phyloP scores from a whole-genome alignment of 2,329 filamentous ascomycete genomes.

The Rhytidhysteron rufulum region DNA sequence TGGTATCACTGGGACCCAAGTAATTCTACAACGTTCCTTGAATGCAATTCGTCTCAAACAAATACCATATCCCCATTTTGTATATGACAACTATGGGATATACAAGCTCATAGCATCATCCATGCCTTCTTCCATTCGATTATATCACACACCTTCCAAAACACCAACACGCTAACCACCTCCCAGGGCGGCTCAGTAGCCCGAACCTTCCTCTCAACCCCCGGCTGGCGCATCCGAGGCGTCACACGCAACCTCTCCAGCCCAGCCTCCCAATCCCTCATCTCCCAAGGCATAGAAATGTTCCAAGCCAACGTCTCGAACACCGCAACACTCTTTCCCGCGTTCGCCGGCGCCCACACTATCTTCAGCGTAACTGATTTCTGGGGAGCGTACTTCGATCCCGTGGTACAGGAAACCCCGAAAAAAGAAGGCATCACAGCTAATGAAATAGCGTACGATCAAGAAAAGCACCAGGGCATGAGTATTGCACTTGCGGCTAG shows the following conservation, averaged over 20 bases:
- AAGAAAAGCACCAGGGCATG: constrained; percentile 22
- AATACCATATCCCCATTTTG: too few relatives aligned
- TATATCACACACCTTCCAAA: too few relatives aligned
- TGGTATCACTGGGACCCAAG: background rate
- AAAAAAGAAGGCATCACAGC: background rate
- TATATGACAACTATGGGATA: too few relatives aligned
- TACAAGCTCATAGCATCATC: too few relatives aligned
- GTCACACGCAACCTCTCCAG: constrained; percentile 41
- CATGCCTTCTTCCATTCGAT: too few relatives aligned
- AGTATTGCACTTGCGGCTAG: constrained; percentile 36
- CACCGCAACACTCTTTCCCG: constrained; percentile 21
- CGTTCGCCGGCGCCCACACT: constrained; percentile 32
- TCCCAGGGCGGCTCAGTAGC: constrained; percentile 53
- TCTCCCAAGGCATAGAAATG: constrained; percentile 28
- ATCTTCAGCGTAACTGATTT: constrained; percentile 37
- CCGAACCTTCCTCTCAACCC: constrained; percentile 15
- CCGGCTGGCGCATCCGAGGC: constrained; percentile 15
- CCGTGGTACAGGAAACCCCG: background rate
- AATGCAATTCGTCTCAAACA: too few relatives aligned
- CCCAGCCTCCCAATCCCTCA: constrained; percentile 24
- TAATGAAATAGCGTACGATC: background rate
- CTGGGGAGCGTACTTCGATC: constrained; percentile 5
- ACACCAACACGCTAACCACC: too few relatives aligned
- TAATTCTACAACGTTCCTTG: background rate
- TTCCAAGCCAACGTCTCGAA: constrained; percentile 32